Base-by-base conservation (phyloP, 352 stramenopile species). In the Globisporangium okanoganense region DNA sequence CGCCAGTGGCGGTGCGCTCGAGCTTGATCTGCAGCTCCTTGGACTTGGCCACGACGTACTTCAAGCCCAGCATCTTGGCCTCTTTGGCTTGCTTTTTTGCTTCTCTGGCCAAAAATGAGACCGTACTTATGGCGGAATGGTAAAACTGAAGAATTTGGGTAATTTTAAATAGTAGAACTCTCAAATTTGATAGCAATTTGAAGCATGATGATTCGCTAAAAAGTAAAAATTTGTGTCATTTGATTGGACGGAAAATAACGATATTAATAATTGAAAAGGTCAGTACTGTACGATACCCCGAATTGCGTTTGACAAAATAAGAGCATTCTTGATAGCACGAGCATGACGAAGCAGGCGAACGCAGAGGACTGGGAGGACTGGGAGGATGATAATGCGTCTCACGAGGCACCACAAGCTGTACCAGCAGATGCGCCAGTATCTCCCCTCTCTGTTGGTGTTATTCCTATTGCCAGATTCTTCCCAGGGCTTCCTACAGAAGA, bases 21-120 rank as follows among this genome's bases (percentile, higher is more conserved):
- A 89, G 69, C 54, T 67, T 82, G 36, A 73, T 79, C 47, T 79
- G 79, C 48, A 89, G 69, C 65, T 88, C 82, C 41, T 77, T 85
- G 55, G 79, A 89, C 75, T 91, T 91, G 65, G 77, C 78, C 48
- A 91, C 78, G 45, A 91, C 68, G 67, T 85, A 89, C 66, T 91
- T 82, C 67, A 91, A 72, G 13, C 82, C 71, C 27, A 88, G 58
- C 81, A 90, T 90, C 10, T 45, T 55, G 33, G 27, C 1, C 8
- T 38, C 25, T 18, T n/a, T 45, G 5, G n/a, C 24, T 33, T 33
- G 25, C 22, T 18, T 56, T 41, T 2, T 16, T 51, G 45, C 24
- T 56, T 41, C 29, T 56, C 22, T 33, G 44, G 29, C 29, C 6
- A 33, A 33, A 33, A 33, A 33, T n/a, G n/a, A n/a, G n/a, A n/a